Percentiles rank a stretch among this genome's conserved stretches.
These are phyloP conservation scores for Leptographium wingfieldii DNA, from an alignment of 2,329 filamentous ascomycete genomes.

Conservation along the genomic window DNA sequence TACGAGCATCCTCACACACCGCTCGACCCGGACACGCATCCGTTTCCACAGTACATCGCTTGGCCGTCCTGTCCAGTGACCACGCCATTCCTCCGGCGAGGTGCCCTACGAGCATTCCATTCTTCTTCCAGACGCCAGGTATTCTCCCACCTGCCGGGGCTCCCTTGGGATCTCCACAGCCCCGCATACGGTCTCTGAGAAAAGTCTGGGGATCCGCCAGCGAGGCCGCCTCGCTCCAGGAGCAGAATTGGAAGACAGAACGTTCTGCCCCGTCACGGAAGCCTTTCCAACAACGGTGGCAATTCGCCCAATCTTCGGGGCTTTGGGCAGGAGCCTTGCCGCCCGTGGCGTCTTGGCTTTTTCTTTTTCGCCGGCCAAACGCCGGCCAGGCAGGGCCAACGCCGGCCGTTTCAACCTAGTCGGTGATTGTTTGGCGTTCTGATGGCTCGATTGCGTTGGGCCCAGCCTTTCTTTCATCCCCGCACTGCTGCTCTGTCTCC, in stretches of 20 bases:
- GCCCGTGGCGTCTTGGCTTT: not conserved
- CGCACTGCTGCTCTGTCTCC: not conserved
- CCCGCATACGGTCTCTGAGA: not conserved
- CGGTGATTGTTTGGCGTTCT: not conserved
- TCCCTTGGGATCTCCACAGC: not conserved
- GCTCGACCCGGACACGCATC: not conserved
- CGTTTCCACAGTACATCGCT: not conserved
- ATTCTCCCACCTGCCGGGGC: not conserved
- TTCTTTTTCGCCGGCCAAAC: not conserved
- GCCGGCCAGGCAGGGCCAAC: not conserved
- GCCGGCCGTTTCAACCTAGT: not conserved
- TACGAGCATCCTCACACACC: not conserved
- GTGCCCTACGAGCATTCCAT: not conserved
- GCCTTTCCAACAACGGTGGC: not conserved
- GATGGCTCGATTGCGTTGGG: not conserved
- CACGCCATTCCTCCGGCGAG: not conserved
- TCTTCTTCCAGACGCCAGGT: not conserved
- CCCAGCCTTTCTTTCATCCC: not conserved
- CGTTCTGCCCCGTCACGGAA: not conserved
- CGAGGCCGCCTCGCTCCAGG: not conserved
- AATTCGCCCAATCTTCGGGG: not conserved
- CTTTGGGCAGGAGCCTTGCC: not conserved
- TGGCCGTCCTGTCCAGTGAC: not conserved
- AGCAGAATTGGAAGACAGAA: not conserved
- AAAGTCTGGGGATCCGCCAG: not conserved